Evolutionary conservation across 2,329 filamentous ascomycete species (phyloP), one percentile per base, ranked within the genome.

Genomic region (Byssothecium circinans): DNA sequence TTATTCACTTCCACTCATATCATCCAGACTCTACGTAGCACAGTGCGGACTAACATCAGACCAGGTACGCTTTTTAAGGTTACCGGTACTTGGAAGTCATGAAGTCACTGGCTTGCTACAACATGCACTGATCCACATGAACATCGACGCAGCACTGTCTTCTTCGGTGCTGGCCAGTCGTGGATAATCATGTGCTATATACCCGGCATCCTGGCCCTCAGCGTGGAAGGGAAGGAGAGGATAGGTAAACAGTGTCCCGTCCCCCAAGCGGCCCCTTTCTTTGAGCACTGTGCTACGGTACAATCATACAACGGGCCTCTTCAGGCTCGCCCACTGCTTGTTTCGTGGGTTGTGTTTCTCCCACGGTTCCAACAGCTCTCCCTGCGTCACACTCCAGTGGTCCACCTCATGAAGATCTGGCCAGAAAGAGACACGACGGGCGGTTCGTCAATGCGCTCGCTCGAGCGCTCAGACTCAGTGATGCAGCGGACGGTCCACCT

Each of bases 401-500:
- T 32, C 29, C 29, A 32, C 29, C 29, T 32, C 29, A 14, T 32
- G 29, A 32, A n/a, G 29, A 32, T 32, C 29, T 12, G 12, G 29
- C 29, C 29, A 25, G 23, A 25, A 25, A 41, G 34, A 27, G 17
- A 47, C 49, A 36, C 32, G 27, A 18, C 27, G 23, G 33, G 19
- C 41, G 22, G n/a, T 25, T 60, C 56, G 61, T 49, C 44, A 45
- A 54, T 61, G 58, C 56, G 49, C 50, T n/a, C n/a, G n/a, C n/a
- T n/a, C n/a, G n/a, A n/a, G n/a, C 20, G 22, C n/a, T 32, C 15
- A 15, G 11, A 30, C 19, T 37, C 10, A 43, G 46, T 47, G 48
- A 55, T 57, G 54, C 53, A 57, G 50, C 50, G 48, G 49, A 50
- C 54, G 54, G 55, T 51, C 58, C 56, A 56, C 54, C 47, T 42